Evolutionary conservation across 202 grass and related monocot genomes (phyloP), one percentile per base, ranked within the genome.

Genomic region (Tripidium arundinaceum): DNA sequence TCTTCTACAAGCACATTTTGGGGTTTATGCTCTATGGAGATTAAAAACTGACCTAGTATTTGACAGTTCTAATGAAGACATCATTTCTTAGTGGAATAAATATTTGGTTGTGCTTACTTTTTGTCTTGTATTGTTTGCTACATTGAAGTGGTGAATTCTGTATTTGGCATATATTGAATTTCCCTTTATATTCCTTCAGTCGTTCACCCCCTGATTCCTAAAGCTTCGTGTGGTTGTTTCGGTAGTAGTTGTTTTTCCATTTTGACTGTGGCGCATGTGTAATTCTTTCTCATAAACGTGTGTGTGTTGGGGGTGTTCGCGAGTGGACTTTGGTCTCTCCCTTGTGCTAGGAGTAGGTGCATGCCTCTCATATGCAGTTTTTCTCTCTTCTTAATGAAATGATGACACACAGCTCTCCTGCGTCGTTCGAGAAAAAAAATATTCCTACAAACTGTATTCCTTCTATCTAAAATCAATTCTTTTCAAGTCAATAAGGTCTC

Each of bases 161-260:
- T 66, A 70, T 84, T 38, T 31, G 27, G 28, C 58, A 59, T 45
- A 71, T 37, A 41, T 45, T 84, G 42, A 61, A 39, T 34, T 40
- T 3, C 33, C 62, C 52, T 25, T 70, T 83, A 58, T 58, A 57
- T 58, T 24, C 54, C 54, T 58, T 58, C 21, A 58, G 3, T 58
- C 9, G 21, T 25, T 58, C 21, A 58, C 54, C 21, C 21, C 7
- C 54, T 58, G 54, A 10, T 25, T 58, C 54, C 21, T 58, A 25
- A 58, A 58, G 21, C n/a, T 24, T 25, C 11, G 8, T 24, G 21
- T 11, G n/a, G 8, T 24, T 57, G 54, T 58, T 57, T 58, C 0
- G 52, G 52, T 10, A 57, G 21, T 24, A 57, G 52, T 58, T 11
- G 54, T 58, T 58, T 58, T 25, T 58, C 54, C 21, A 11, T 58